Percentiles rank a stretch among this genome's conserved stretches.
These are phyloP conservation scores for Oidiodendron maius DNA, from an alignment of 495 filamentous ascomycete genomes.

Conservation along the genomic window DNA sequence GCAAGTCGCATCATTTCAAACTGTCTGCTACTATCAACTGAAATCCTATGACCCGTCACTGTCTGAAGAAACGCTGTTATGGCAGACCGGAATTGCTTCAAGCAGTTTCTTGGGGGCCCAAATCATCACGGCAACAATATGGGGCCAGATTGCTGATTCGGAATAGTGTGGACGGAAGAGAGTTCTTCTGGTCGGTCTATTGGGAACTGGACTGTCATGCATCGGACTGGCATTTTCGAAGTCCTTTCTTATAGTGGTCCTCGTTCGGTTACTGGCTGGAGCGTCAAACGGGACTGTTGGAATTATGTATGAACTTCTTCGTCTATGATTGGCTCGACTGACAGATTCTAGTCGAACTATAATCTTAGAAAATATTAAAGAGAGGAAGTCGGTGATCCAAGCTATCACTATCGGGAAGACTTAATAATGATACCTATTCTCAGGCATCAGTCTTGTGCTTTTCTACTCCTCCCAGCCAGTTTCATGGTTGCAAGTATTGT, in stretches of 20 bases:
- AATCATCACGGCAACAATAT: constrained; percentile 75
- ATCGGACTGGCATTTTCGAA: constrained; percentile 71
- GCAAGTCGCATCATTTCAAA: constrained; percentile 35
- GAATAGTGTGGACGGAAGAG: constrained; percentile 64
- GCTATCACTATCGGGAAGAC: too few relatives aligned
- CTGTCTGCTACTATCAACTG: constrained; percentile 73
- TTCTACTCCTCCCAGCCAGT: constrained; percentile 68
- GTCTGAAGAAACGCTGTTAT: constrained; percentile 61
- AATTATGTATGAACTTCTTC: constrained; percentile 42
- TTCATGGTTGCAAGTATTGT: constrained; percentile 68
- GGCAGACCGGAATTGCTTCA: constrained; percentile 68
- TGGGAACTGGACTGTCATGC: constrained; percentile 58
- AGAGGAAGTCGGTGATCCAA: too few relatives aligned
- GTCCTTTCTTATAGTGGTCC: constrained; percentile 60
- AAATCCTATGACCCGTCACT: constrained; percentile 58
- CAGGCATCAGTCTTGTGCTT: constrained; percentile 68
- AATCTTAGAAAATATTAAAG: constrained; percentile 59
- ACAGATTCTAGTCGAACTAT: constrained; percentile 48
- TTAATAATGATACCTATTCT: too few relatives aligned
- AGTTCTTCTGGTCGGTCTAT: constrained; percentile 65
- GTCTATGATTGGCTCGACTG: neutral
- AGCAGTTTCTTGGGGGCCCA: constrained; percentile 70
- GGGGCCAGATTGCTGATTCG: constrained; percentile 71
- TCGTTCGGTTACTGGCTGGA: constrained; percentile 66
- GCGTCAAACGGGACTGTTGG: constrained; percentile 75